phyloP scores from a whole-genome alignment of 2,329 filamentous ascomycete species.

The Lachnellula occidentalis region DNA sequence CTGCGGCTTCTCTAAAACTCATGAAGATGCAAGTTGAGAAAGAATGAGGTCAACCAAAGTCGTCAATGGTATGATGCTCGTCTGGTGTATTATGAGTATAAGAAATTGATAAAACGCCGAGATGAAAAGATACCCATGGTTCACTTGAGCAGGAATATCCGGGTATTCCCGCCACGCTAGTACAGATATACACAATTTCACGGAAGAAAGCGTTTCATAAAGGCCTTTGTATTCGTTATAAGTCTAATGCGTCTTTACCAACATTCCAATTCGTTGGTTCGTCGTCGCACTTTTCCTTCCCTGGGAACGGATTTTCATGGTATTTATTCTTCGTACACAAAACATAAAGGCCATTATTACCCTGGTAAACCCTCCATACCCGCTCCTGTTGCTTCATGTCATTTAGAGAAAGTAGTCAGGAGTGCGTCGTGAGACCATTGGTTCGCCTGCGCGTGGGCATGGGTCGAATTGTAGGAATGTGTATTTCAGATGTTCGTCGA shows the following conservation, averaged over 20 bases:
- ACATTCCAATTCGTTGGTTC: background rate
- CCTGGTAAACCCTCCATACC: background rate
- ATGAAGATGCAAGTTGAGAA: too few species aligned
- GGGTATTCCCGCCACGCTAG: too few species aligned
- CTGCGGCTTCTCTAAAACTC: too few species aligned
- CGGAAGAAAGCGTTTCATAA: background rate
- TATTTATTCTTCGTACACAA: background rate
- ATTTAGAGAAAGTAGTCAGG: conserved; percentile 96
- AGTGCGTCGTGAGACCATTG: conserved; percentile 96
- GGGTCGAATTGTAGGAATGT: conserved; percentile 99
- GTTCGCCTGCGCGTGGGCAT: conserved; percentile 93
- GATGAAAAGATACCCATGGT: too few species aligned
- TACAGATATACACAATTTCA: too few species aligned
- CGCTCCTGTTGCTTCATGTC: background rate
- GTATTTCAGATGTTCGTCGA: conserved; percentile 98
- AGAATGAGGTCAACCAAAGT: too few species aligned
- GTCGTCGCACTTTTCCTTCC: background rate
- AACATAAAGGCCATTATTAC: background rate
- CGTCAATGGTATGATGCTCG: too few species aligned
- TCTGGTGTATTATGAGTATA: too few species aligned
- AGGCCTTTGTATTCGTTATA: background rate
- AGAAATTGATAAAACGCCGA: too few species aligned
- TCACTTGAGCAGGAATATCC: too few species aligned
- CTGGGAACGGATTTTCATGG: background rate
- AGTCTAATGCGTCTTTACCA: background rate